A percentile compares a stretch with the other conserved stretches of the same genome.
phyloP scores from a whole-genome alignment of 2,329 filamentous ascomycete species.

The Colletotrichum sublineola region DNA sequence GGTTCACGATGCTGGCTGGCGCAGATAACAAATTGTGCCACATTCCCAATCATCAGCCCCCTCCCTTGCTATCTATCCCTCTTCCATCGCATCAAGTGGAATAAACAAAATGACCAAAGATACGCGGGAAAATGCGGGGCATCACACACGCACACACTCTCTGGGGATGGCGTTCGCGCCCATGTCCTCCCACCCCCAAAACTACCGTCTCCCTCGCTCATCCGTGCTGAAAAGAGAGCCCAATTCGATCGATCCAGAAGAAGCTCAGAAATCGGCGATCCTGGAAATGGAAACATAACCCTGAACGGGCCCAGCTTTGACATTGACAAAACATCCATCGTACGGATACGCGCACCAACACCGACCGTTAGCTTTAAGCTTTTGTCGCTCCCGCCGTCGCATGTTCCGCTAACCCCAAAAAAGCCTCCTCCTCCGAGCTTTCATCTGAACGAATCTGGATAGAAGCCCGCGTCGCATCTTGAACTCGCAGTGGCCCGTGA shows the following conservation, averaged over 20 bases:
- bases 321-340: background rate
- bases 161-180: background rate
- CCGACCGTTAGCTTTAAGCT: constrained; percentile 5
- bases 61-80: background rate
- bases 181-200: background rate
- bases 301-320: constrained; percentile 6
- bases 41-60: background rate
- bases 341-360: background rate
- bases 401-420: constrained; percentile 7
- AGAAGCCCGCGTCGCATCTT: constrained; percentile 16
- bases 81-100: background rate
- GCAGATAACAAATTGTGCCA: background rate
- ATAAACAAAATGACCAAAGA: background rate
- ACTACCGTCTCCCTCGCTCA: background rate
- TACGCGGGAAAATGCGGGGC: background rate
- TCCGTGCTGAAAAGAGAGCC: background rate
- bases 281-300: background rate
- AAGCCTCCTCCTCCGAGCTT: constrained; percentile 22
- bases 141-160: background rate
- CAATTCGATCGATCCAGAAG: background rate
- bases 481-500: constrained; percentile 8
- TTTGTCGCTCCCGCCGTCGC: constrained; percentile 18
- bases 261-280: background rate
- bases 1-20: background rate
- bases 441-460: background rate